These are phyloP conservation scores for Cryptococcus neoformans DNA, from an alignment of 1,284 basidiomycete species.

Conservation along the genomic window DNA sequence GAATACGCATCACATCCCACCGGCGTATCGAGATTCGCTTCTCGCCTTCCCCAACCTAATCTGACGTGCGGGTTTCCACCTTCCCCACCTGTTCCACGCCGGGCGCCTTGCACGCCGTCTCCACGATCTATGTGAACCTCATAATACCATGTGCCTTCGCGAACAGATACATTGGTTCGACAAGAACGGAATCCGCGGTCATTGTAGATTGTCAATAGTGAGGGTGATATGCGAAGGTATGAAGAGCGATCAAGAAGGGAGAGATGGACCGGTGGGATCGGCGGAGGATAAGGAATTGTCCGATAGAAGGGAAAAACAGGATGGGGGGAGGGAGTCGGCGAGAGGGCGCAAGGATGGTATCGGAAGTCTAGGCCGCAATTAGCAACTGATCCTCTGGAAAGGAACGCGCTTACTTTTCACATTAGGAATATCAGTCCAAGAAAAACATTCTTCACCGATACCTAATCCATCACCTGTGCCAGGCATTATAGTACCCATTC, in stretches of 20 bases:
- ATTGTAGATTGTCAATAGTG: slow-evolving; percentile 73
- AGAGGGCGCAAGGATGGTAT: slow-evolving; percentile 51
- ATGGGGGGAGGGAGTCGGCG: slow-evolving; percentile 35
- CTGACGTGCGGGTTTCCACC: slow-evolving; percentile 65
- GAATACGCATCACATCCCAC: slow-evolving; percentile 92
- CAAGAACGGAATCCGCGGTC: slow-evolving; percentile 89
- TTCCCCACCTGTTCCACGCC: slow-evolving; percentile 29
- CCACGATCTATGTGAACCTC: slow-evolving; percentile 80
- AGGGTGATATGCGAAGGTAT: slow-evolving; percentile 70
- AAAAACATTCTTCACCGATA: slow-evolving; percentile 44
- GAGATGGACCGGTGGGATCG: slow-evolving; percentile 42
- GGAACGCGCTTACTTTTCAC: slow-evolving; percentile 24
- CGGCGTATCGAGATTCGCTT: slow-evolving; percentile 88
- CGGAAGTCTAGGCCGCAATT: slow-evolving; percentile 38
- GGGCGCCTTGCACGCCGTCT: slow-evolving; percentile 54
- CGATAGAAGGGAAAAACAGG: slow-evolving; percentile 43
- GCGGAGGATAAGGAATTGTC: slow-evolving; percentile 35
- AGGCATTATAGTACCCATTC: slow-evolving; percentile 18
- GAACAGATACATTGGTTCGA: slow-evolving; percentile 81
- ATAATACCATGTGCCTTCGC: slow-evolving; percentile 92
- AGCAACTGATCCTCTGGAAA: background rate
- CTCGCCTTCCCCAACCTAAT: slow-evolving; percentile 86
- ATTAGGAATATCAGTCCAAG: slow-evolving; percentile 46
- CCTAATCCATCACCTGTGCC: slow-evolving; percentile 38
- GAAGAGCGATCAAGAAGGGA: slow-evolving; percentile 54